A percentile compares a stretch with the other conserved stretches of the same genome.
These are phyloP conservation scores for Pichia sp. DNA, from an alignment of 1,139 yeast species.

Conservation along the genomic window DNA sequence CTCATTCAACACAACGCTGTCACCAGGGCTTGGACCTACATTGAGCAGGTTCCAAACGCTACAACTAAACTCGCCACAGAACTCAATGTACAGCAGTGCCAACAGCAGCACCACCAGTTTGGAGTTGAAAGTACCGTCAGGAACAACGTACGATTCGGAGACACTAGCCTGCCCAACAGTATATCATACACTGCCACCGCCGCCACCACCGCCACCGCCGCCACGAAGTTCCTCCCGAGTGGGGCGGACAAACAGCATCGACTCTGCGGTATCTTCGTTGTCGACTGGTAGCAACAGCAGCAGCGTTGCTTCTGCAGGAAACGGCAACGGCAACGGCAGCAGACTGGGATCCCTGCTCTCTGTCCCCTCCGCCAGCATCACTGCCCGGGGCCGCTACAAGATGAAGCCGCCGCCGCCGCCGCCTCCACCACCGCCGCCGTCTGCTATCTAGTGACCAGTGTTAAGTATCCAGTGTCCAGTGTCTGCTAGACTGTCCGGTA, in stretches of 20 bases:
- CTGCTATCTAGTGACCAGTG: no score
- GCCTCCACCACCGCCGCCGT: background rate
- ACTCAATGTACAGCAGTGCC: background rate
- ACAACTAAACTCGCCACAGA: no score
- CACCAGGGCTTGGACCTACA: no score
- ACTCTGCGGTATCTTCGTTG: background rate
- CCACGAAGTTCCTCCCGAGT: conserved; percentile 1
- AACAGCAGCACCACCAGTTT: background rate
- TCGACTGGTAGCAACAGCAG: background rate
- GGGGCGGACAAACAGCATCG: background rate
- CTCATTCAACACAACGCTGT: no score
- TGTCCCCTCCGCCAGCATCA: background rate
- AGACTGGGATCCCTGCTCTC: background rate
- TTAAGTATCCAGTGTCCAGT: no score
- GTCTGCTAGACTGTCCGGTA: no score
- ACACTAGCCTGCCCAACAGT: no score
- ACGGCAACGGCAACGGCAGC: background rate
- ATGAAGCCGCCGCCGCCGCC: background rate
- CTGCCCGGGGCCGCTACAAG: background rate
- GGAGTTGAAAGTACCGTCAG: background rate
- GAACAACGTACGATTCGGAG: background rate
- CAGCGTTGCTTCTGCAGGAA: background rate
- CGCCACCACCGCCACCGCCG: conserved; percentile 10
- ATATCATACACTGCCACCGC: background rate
- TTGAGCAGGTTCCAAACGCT: no score